Base-by-base conservation (phyloP, 371 early-diverging fungal genomes). In the Mucor sp. region DNA sequence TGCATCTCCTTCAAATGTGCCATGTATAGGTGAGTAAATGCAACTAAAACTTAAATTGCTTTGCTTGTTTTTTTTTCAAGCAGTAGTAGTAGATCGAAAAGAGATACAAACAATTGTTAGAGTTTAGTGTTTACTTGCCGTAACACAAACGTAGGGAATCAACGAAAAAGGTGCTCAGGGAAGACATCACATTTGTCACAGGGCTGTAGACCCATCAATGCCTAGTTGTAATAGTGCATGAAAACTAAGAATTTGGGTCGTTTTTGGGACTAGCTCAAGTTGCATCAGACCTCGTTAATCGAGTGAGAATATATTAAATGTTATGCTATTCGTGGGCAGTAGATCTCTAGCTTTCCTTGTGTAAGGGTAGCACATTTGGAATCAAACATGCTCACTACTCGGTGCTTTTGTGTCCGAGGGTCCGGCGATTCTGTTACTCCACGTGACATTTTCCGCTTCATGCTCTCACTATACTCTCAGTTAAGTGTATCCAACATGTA, bases 401-500 rank as follows among this genome's bases (percentile, higher is more conserved):
- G 37, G 14, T 37, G 37, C 33, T 37, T 37, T 14, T 37, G 37
- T 37, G 48, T 48, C 48, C 48, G 48, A 48, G 19, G 48, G 48
- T 48, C 48, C 48, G 48, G 48, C 7, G 23, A 21, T 25, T 21
- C 21, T 21, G 12, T 1, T 25, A 23, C 19, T 48, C 12, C 23
- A 48, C 50, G 63, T 28, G 44, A n/a, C 27, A 25, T 4, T 28
- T 23, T 32, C 3, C 2, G 9, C 33, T 32, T 33, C 33, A 25
- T 25, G 55, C 27, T 32, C 30, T 47, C 53, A 14, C 28, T 33
- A 35, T 32, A 14, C 43, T 56, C 57, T 6, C 47, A 39, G 37
- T 62, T 68, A 68, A 62, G 62, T 68, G 33, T 63, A 47, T 58
- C 17, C 25, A 48, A 8, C 41, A 7, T 28, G n/a, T 14, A 21